Evolutionary conservation across 2,329 filamentous ascomycete genomes (phyloP).

Genomic region (Sclerotinia subarctica): DNA sequence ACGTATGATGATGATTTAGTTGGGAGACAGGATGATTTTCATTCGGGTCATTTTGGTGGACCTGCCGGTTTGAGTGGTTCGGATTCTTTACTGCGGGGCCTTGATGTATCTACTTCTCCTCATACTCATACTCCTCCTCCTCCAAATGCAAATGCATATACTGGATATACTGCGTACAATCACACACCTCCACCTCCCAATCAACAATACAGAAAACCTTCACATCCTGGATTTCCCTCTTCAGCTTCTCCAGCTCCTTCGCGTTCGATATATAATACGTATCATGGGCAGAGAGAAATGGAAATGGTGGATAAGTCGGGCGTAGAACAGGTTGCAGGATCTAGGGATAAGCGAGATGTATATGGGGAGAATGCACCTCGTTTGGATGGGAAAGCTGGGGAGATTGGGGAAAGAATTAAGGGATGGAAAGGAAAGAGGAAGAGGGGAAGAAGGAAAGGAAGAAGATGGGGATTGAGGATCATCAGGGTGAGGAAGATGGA

Average conservation of each 20-base stretch:
- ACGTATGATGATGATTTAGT: slow-evolving; percentile 10
- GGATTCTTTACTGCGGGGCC: background rate
- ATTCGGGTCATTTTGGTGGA: background rate
- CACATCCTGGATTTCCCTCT: too few species aligned
- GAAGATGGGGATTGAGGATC: too few species aligned
- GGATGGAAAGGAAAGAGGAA: too few species aligned
- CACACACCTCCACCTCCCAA: too few species aligned
- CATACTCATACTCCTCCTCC: background rate
- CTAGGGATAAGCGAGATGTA: too few species aligned
- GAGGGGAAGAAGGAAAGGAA: too few species aligned
- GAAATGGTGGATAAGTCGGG: background rate
- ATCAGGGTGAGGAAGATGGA: too few species aligned
- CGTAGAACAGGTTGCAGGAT: background rate
- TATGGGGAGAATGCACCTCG: too few species aligned
- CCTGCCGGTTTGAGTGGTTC: background rate
- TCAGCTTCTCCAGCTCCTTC: background rate
- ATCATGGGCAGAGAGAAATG: background rate
- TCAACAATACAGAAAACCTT: background rate
- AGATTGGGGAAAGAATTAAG: too few species aligned
- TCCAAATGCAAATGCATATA: background rate
- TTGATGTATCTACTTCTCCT: background rate
- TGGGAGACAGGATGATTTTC: background rate
- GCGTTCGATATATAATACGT: background rate
- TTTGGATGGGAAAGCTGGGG: too few species aligned
- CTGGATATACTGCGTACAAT: background rate